These are phyloP conservation scores for Aotearoamyces nothofagi DNA, from an alignment of 2,329 filamentous ascomycete species.

Conservation along the genomic window DNA sequence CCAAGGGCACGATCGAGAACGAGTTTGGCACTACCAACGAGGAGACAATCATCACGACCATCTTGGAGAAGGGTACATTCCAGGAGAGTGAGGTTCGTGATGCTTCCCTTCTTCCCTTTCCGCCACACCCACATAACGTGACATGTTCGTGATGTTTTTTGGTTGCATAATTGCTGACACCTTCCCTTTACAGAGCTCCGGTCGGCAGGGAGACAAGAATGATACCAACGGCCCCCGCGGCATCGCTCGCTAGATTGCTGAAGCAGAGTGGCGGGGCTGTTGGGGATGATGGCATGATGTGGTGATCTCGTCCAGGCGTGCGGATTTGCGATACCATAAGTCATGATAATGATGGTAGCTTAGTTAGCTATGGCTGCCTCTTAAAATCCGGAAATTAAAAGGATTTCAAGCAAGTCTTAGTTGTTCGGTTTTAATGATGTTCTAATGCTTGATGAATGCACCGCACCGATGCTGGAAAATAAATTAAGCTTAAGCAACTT, in stretches of 20 bases:
- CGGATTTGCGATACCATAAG: too few species aligned
- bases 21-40: conserved; percentile 75
- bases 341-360: not conserved
- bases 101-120: conserved; percentile 2
- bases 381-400: too few species aligned
- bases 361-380: too few species aligned
- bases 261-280: not conserved
- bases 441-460: too few species aligned
- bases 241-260: too few species aligned
- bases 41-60: conserved; percentile 69
- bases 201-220: conserved; percentile 20
- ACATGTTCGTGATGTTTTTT: not conserved
- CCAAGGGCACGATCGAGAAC: conserved; percentile 59
- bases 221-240: conserved; percentile 16
- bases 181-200: conserved; percentile 15
- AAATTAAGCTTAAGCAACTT: too few species aligned
- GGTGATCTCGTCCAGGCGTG: not conserved
- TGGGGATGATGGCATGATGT: not conserved
- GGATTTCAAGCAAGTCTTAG: too few species aligned
- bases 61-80: conserved; percentile 59
- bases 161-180: conserved; percentile 6
- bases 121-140: not conserved
- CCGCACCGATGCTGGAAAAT: too few species aligned
- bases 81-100: conserved; percentile 42
- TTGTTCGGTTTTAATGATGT: too few species aligned